A percentile compares a stretch with the other conserved stretches of the same genome.
Conservation (phyloP, 441 rosid species). For the Omphalea diandra region DNA sequence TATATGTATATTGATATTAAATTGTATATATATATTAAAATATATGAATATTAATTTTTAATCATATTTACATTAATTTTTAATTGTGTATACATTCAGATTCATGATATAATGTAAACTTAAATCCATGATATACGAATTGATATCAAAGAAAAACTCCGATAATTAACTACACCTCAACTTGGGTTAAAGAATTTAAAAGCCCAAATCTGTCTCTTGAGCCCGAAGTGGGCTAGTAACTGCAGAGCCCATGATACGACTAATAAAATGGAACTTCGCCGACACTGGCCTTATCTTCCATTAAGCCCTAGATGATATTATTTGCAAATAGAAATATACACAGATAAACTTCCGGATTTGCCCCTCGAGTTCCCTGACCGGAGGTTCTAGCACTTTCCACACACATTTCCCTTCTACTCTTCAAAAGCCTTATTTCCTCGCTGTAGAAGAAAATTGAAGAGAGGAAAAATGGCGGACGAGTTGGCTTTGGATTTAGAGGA, state of each 20-base stretch:
- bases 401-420: too few species aligned
- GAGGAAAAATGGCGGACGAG: slow-evolving; percentile 71
- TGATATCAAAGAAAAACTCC: too few species aligned
- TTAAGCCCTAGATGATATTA: neutral
- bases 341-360: neutral
- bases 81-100: too few species aligned
- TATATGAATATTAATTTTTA: too few species aligned
- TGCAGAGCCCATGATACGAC: too few species aligned
- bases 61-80: too few species aligned
- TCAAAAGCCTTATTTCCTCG: neutral
- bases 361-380: neutral
- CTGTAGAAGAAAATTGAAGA: neutral
- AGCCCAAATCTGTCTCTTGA: neutral
- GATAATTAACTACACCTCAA: too few species aligned
- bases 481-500: slow-evolving; percentile 67
- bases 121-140: too few species aligned
- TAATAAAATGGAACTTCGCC: neutral
- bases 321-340: neutral
- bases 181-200: neutral
- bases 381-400: slow-evolving; percentile 12
- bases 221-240: neutral
- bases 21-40: too few species aligned
- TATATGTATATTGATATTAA: too few species aligned
- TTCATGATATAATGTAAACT: too few species aligned
- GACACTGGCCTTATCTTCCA: slow-evolving; percentile 9